Base-by-base conservation (phyloP, 371 early-diverging fungal genomes). In the Parasitella parasitica region DNA sequence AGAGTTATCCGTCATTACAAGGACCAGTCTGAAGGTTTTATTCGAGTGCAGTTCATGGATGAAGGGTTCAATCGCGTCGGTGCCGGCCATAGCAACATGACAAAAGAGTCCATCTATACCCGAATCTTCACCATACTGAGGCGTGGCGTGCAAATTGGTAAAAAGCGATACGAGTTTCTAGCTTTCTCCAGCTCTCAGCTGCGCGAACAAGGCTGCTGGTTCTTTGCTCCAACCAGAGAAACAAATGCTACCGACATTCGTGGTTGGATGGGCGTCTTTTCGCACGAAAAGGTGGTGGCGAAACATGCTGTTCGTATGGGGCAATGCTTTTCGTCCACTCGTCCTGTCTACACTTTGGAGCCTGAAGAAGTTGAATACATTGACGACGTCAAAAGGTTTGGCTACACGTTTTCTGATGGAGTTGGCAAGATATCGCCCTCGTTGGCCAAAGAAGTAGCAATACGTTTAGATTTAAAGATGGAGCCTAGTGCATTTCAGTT, bases 401-500 rank as follows among this genome's bases (percentile, higher is more conserved):
- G 78, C 0, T 89, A 77, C 62, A 73, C 63, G 1, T 95, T 94
- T 64, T 87, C 91, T 5, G 97, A 96, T 66, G 97, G 97, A 11
- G 86, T 91, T n/a, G 96, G 96, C 6, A 75, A 70, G 22, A 86
- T 94, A 7, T 83, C 89, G 0, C 61, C 60, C 7, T 65, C 27
- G 2, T 57, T 89, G 15, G 90, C 91, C 0, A 57, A 72, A 38
- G 69, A 79, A 65, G 82, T 91, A 8, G 81, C 83, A 0, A 50
- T 69, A 0, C 67, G 64, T 9, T 57, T 91, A 60, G 78, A 81
- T 27, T 72, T 91, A 28, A 69, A 69, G 36, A 53, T 66, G 0
- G 55, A 76, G 0, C 94, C 94, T 0, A 78, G 84, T 24, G 94
- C 93, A 0, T 88, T 91, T 43, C 95, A 96, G 64, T 87, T 94